Evolutionary conservation across 768 basidiomycete species (phyloP), one percentile per base, ranked within the genome.

Genomic region (Tricholoma bakamatsutake): DNA sequence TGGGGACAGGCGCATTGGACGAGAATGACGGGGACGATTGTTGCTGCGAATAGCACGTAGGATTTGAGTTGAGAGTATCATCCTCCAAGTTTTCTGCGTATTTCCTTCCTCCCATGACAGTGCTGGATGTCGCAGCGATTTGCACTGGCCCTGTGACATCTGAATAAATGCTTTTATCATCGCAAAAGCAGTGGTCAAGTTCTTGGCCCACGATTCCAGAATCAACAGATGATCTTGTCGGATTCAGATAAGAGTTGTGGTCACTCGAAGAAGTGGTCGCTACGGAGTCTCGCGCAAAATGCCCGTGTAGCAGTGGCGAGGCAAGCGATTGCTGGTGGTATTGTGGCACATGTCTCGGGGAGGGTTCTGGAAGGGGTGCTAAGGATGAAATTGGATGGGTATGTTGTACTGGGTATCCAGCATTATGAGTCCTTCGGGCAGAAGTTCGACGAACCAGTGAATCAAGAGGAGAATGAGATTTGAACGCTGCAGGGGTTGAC

Each of bases 391-490:
- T 33, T 45, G 48, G 48, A 31, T 51, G 49, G 12, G 57, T 12
- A 55, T 50, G 55, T 55, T 47, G 27, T 31, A 40, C 17, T 53
- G 39, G 15, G 52, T 51, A 53, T 37, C 13, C 37, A 39, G 40
- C 13, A 15, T 15, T 4, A 42, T 63, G 65, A 48, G 66, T 64
- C 60, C 72, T 75, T 63, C 68, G 76, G 60, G 72, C 72, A 24
- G 85, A 85, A 7, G 82, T 76, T 53, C 72, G 71, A 55, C 79
- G 76, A 53, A 79, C 80, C 48, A 88, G 77, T 2, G 77, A 71
- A 39, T 82, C 79, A 39, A 87, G 73, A 6, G 86, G 86, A 1
- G 87, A 88, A 18, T 59, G 63, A 24, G 62, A 48, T 50, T 60
- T 68, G 52, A 65, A 68, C 27, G 69, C n/a, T n/a, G n/a, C 57